Evolutionary conservation across 345 rosid species (phyloP), one percentile per base, ranked within the genome.

Genomic region (Trapa incisa): DNA sequence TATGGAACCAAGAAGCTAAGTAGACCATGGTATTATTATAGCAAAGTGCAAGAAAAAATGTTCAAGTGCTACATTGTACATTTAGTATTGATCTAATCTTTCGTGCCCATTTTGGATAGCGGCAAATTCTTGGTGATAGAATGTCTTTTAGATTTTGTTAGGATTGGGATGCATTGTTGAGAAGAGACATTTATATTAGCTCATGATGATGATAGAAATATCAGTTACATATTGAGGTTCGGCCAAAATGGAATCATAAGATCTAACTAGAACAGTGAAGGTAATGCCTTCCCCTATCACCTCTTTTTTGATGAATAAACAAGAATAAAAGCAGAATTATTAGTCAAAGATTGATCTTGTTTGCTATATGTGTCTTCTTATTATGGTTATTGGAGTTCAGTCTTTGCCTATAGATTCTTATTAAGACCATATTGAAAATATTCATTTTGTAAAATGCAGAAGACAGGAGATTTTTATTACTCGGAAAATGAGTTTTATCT

Each of bases 221-320:
- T 64, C 78, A 92, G 64, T 72, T 91, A 79, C 66, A 91, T 63
- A 91, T 94, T 29, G 99, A 94, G 76, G 99, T 91, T 78, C 99
- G 95, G 68, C 99, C 96, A 6, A 81, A 91, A 74, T 87, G 99
- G 82, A 94, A 94, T 80, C 96, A 94, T 78, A 91, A 91, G 99
- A 97, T 88, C 37, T 94, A 94, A 80, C 29, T 8, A 96, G 97
- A 67, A 94, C 91, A 75, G 91, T 91, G 97, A 94, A 89, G 96
- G 99, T 93, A 69, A 22, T 35, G 70, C 0, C 57, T 70, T 47
- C 29, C 65, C 17, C 47, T 41, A 67, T 73, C 67, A 47, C 12
- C 58, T 33, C 22, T 61, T 9, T 71, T 22, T 0, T 22, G 29
- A 22, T 22, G 29, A 22, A 22, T 22, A 22, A 22, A 22, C 29